These are phyloP conservation scores for Aspergillus unguis DNA, from an alignment of 2,329 filamentous ascomycete genomes.

Conservation along the genomic window DNA sequence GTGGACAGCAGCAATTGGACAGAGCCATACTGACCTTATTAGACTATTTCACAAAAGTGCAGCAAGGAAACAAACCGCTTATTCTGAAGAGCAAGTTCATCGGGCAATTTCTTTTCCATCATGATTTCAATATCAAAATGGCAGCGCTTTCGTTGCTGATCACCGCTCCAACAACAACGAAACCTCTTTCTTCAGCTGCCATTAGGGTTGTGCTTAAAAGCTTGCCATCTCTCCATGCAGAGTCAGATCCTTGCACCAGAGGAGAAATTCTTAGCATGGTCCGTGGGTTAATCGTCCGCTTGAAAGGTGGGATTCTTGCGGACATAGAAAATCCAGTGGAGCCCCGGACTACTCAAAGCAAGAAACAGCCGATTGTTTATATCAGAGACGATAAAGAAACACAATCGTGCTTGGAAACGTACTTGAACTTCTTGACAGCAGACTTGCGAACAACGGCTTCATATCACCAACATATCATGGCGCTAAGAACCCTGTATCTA, in stretches of 20 bases:
- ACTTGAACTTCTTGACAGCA: conserved; percentile 65
- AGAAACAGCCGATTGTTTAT: conserved; percentile 25
- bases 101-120: conserved; percentile 41
- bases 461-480: conserved; percentile 84
- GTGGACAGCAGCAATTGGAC: conserved; percentile 14
- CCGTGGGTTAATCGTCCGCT: conserved; percentile 71
- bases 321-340: conserved; percentile 28
- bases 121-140: conserved; percentile 65
- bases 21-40: conserved; percentile 4
- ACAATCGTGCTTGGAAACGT: conserved; percentile 66
- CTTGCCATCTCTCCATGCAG: conserved; percentile 70
- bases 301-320: conserved; percentile 62
- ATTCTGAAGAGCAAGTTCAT: conserved; percentile 36
- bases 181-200: conserved; percentile 63
- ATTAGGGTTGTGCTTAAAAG: conserved; percentile 63
- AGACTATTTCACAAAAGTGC: conserved; percentile 29
- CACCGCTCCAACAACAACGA: conserved; percentile 69
- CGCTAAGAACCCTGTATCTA: conserved; percentile 66
- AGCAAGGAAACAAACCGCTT: conserved; percentile 19
- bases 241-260: conserved; percentile 81
- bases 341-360: conserved; percentile 9
- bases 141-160: conserved; percentile 79
- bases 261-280: conserved; percentile 74
- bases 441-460: conserved; percentile 79
- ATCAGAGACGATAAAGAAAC: conserved; percentile 52